Conservation (phyloP, 306 rosid species). For the Chamaecrista fasciculata region DNA sequence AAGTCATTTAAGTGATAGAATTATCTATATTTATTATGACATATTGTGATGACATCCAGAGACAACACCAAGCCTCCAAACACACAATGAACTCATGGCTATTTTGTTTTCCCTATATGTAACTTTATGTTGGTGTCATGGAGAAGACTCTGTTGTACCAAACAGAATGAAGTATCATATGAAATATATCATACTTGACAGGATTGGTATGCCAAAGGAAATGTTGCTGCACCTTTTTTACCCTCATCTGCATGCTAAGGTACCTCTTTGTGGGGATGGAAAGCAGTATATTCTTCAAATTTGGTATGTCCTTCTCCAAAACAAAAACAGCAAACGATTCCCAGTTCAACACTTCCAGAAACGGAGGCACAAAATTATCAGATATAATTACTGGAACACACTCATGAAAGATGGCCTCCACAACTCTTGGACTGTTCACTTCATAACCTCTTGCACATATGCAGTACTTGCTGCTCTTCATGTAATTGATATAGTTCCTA, state of each 20-base stretch:
- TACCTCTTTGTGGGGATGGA: constrained; percentile 69
- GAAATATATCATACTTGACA: constrained; percentile 83
- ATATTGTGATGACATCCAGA: no score
- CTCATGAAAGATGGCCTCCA: constrained; percentile 80
- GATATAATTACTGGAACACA: constrained; percentile 89
- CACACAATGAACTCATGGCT: no score
- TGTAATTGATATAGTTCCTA: constrained; percentile 57
- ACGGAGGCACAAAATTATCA: constrained; percentile 89
- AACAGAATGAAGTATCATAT: constrained; percentile 85
- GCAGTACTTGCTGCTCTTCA: constrained; percentile 93
- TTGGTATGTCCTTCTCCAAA: constrained; percentile 75
- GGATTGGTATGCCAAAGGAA: constrained; percentile 85
- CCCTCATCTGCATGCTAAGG: constrained; percentile 65
- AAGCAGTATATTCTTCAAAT: constrained; percentile 71
- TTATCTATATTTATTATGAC: no score
- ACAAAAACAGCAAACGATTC: constrained; percentile 85
- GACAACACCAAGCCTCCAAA: no score
- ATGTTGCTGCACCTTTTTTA: constrained; percentile 77
- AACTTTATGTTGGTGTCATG: constrained; percentile 30
- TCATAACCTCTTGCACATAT: constrained; percentile 94
- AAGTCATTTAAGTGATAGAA: no score
- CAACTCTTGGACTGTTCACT: constrained; percentile 94
- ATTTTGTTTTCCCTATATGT: background rate
- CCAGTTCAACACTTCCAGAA: constrained; percentile 81
- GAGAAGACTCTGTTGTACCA: constrained; percentile 78